phyloP scores from a whole-genome alignment of 371 early-diverging fungal species.

The Entomophthora muscae region DNA sequence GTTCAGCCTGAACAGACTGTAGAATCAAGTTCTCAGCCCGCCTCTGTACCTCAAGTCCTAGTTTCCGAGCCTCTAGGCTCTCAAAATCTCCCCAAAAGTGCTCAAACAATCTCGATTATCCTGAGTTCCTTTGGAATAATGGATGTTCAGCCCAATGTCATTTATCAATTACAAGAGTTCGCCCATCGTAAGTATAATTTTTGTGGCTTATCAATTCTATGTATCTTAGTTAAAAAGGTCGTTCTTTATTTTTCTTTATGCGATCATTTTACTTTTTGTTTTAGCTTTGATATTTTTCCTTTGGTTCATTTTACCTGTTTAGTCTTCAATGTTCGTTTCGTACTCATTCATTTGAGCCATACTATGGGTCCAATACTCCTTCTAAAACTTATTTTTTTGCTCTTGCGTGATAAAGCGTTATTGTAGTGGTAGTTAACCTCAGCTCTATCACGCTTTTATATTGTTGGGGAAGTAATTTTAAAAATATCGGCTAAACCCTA shows the following conservation, averaged over 20 bases:
- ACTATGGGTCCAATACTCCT: too few relatives aligned
- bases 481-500: background rate
- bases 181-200: slow-evolving; percentile 43
- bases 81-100: slow-evolving; percentile 29
- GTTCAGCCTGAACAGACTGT: background rate
- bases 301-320: background rate
- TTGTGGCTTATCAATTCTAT: background rate
- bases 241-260: background rate
- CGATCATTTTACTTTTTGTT: background rate
- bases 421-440: too few relatives aligned
- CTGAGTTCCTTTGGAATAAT: slow-evolving; percentile 82
- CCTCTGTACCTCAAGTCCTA: background rate
- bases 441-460: background rate
- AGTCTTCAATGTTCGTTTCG: too few relatives aligned
- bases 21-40: background rate
- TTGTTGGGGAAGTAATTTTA: background rate
- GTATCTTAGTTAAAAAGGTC: background rate
- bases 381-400: too few relatives aligned
- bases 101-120: slow-evolving; percentile 81
- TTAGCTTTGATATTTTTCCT: background rate
- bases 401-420: too few relatives aligned
- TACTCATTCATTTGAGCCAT: too few relatives aligned
- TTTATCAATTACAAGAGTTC: slow-evolving; percentile 92
- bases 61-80: background rate
- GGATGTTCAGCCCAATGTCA: slow-evolving; percentile 93